phyloP scores from a whole-genome alignment of 148 eudicot species.

The Rhododendron griersonianum region DNA sequence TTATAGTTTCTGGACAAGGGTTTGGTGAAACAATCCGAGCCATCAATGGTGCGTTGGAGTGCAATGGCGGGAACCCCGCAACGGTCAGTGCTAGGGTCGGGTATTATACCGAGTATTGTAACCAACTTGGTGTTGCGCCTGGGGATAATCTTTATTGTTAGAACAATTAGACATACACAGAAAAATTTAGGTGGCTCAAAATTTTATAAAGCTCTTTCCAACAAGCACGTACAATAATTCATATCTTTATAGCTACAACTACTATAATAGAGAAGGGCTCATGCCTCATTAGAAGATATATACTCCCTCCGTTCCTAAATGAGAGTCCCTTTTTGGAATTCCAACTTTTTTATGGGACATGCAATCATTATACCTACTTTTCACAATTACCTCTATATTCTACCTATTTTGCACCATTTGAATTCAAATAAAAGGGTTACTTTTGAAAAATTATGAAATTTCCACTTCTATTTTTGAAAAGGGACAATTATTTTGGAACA shows the following conservation, averaged over 20 bases:
- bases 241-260: too few species aligned
- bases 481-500: too few species aligned
- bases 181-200: not conserved
- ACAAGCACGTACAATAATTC: not conserved
- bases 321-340: too few species aligned
- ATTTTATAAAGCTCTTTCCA: not conserved
- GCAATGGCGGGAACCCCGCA: slow-evolving; percentile 27
- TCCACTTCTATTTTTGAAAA: too few species aligned
- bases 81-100: slow-evolving; percentile 30
- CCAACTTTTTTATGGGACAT: too few species aligned
- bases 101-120: slow-evolving; percentile 37
- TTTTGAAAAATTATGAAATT: too few species aligned
- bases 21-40: slow-evolving; percentile 56
- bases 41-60: slow-evolving; percentile 38
- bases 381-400: too few species aligned
- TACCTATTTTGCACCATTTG: too few species aligned
- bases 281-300: not conserved
- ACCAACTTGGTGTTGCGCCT: slow-evolving; percentile 39
- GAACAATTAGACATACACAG: not conserved
- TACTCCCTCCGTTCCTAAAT: too few species aligned
- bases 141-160: slow-evolving; percentile 31
- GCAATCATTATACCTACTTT: too few species aligned
- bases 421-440: too few species aligned
- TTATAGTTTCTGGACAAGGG: slow-evolving; percentile 36
- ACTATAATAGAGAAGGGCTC: not conserved